Conservation (phyloP, 2,329 filamentous ascomycete species). For the Fusarium foetens region DNA sequence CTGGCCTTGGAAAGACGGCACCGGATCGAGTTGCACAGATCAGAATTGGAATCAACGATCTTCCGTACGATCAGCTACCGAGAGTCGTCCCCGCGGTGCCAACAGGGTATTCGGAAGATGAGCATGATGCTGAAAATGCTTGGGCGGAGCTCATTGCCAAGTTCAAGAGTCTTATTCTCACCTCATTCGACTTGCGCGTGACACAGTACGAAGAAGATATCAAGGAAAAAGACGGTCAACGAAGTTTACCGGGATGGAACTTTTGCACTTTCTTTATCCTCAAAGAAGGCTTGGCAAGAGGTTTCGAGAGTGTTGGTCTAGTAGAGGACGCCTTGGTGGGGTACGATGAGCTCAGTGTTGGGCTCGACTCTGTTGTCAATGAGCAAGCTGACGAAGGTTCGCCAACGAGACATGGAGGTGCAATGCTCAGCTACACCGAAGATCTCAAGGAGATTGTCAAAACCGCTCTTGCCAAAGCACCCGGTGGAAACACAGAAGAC, state of each 20-base stretch:
- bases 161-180: constrained; percentile 86
- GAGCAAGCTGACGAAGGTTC: constrained; percentile 72
- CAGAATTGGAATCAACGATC: constrained; percentile 76
- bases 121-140: constrained; percentile 81
- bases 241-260: constrained; percentile 93
- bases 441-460: constrained; percentile 73
- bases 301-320: constrained; percentile 94
- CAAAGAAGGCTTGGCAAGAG: constrained; percentile 92
- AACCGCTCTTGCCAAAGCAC: constrained; percentile 57
- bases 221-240: constrained; percentile 89
- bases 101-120: constrained; percentile 73
- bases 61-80: constrained; percentile 72
- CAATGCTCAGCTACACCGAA: constrained; percentile 77
- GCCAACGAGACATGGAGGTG: constrained; percentile 74
- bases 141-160: constrained; percentile 88
- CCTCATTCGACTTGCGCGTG: constrained; percentile 90
- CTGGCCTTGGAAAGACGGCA: constrained; percentile 73
- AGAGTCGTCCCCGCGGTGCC: constrained; percentile 71
- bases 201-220: constrained; percentile 98
- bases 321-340: constrained; percentile 95
- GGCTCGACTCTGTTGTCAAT: constrained; percentile 82
- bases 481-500: constrained; percentile 47
- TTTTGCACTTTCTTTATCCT: constrained; percentile 99
- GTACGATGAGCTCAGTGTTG: constrained; percentile 92
- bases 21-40: constrained; percentile 87